Conservation (phyloP, 73 alveolate species). For the Urostyla sp. region DNA sequence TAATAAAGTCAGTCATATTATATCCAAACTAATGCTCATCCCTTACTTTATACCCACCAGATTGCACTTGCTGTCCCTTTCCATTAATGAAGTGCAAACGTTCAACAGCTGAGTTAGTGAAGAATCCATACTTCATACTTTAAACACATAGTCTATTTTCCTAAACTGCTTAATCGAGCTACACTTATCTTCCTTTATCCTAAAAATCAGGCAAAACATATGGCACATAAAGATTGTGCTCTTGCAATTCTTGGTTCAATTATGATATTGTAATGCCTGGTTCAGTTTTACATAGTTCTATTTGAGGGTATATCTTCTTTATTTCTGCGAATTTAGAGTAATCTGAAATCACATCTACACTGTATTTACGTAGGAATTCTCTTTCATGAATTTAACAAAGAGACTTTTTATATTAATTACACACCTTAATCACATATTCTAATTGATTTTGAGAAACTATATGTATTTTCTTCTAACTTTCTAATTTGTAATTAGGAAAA, state of each 20-base stretch:
- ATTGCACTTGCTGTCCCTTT: conserved; percentile 35
- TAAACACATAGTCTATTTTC: conserved; percentile 44
- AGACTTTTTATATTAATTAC: conserved; percentile 41
- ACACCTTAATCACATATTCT: conserved; percentile 40
- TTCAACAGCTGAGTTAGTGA: conserved; percentile 47
- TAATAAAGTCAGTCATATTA: conserved; percentile 20
- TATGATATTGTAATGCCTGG: conserved; percentile 32
- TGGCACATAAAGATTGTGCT: conserved; percentile 41
- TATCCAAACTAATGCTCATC: conserved; percentile 38
- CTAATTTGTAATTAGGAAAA: conserved; percentile 31
- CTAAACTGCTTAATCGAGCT: conserved; percentile 48
- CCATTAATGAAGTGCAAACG: conserved; percentile 47
- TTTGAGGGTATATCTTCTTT: conserved; percentile 25
- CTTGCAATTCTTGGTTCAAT: not conserved
- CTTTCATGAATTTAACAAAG: conserved; percentile 27
- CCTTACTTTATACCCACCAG: conserved; percentile 55
- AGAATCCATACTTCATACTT: conserved; percentile 41
- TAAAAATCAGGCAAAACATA: conserved; percentile 23
- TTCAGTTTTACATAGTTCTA: conserved; percentile 28
- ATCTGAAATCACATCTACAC: conserved; percentile 14
- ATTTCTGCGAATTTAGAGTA: conserved; percentile 18
- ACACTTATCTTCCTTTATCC: not conserved
- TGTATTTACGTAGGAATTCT: conserved; percentile 20
- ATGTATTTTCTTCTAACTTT: conserved; percentile 17
- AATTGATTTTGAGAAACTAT: conserved; percentile 38